Base-by-base conservation (phyloP, 805 yeast species). In the Lachancea dasiensis region DNA sequence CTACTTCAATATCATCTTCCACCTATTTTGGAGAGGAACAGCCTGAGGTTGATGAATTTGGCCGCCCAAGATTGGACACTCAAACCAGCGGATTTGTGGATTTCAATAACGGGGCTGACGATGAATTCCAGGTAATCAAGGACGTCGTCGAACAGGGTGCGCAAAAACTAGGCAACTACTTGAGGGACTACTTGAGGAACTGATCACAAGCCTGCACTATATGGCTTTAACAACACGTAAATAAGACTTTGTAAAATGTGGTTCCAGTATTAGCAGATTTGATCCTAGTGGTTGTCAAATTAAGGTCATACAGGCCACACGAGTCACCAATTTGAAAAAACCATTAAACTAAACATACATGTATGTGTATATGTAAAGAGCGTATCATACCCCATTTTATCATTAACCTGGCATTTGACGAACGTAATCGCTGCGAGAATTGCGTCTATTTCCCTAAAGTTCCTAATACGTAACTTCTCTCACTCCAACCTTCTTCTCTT, bases 91-190 rank as follows among this genome's bases (percentile, higher is more conserved):
- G 55, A 15, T 65, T 83, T 40, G 86, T 77, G 28, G 75, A 79
- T 46, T 79, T 85, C 54, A 70, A 81, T 37, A 78, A 80, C 34
- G 78, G 81, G 40, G 81, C 90, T n/a, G 80, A 79, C 50, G 95
- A 92, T 54, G 98, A 92, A 62, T 68, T 92, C 57, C 86, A 82
- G 34, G 86, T 81, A 40, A 66, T 92, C 55, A 87, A 85, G 65
- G 95, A 86, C 61, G 96, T 87, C 11, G 72, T 92, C 46, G 97
- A 90, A 63, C 84, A 78, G 48, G 97, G 97, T 42, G 97, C 97
- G 17, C 83, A 80, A 56, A 87, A 85, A 63, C 68, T 90, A 39
- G 86, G 94, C 20, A 82, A 81, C 20, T 79, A 82, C 57, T 69
- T 92, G 67, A 77, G 97, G 53, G 97, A 90, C 56, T 86, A 85